phyloP scores from a whole-genome alignment of 1,139 yeast species.

The Arxiozyma bovina region DNA sequence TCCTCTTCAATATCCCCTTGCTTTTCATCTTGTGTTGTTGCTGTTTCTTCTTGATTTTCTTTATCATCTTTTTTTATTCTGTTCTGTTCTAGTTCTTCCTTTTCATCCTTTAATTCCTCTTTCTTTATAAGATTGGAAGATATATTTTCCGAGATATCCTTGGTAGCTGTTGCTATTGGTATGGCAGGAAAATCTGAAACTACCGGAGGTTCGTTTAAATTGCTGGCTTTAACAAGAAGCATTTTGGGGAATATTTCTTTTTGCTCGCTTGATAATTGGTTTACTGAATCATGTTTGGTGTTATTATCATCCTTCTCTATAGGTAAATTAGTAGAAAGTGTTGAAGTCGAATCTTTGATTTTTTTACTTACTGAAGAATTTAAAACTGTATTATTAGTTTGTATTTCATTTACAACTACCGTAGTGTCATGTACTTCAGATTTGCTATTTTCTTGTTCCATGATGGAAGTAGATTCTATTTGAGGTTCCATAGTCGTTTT shows the following conservation, averaged over 20 bases:
- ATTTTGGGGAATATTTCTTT: neutral
- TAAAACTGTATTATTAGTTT: neutral
- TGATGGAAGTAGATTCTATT: neutral
- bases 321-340: neutral
- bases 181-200: neutral
- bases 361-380: neutral
- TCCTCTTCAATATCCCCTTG: neutral
- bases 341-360: neutral
- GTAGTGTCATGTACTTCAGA: neutral
- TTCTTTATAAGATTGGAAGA: neutral
- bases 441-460: neutral
- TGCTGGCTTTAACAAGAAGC: neutral
- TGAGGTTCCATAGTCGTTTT: neutral
- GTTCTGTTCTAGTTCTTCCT: neutral
- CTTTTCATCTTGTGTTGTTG: constrained; percentile 11
- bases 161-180: neutral
- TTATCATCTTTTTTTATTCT: neutral
- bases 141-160: neutral
- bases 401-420: neutral
- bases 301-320: neutral
- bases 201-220: neutral
- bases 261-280: neutral
- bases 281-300: neutral
- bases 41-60: constrained; percentile 2
- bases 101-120: neutral